Conservation (phyloP, 805 yeast species). For the Lachancea meyersii region DNA sequence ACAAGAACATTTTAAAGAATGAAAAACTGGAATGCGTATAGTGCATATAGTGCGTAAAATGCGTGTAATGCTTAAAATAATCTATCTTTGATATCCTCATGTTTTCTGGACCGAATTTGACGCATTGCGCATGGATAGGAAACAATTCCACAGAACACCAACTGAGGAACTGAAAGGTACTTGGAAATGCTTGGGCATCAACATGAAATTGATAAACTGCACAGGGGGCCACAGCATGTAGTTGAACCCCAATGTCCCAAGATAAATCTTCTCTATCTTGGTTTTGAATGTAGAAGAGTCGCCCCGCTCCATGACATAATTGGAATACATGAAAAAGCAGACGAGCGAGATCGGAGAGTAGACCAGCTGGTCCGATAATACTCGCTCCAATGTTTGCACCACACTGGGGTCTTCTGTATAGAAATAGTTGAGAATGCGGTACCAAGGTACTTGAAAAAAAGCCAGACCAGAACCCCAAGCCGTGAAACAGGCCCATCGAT, state of each 20-base stretch:
- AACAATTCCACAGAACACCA: conserved; percentile 93
- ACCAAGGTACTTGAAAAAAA: conserved; percentile 85
- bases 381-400: conserved; percentile 79
- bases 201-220: conserved; percentile 65
- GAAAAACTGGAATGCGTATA: conserved; percentile 8
- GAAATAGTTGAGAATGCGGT: conserved; percentile 66
- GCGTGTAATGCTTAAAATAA: not conserved
- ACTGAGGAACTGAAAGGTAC: conserved; percentile 85
- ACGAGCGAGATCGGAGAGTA: conserved; percentile 83
- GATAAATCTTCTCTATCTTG: conserved; percentile 60
- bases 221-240: conserved; percentile 79
- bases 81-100: too few species aligned
- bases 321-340: conserved; percentile 77
- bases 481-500: conserved; percentile 71
- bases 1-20: conserved; percentile 29
- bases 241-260: conserved; percentile 61
- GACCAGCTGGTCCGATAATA: conserved; percentile 80
- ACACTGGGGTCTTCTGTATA: conserved; percentile 79
- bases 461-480: conserved; percentile 84
- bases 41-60: not conserved
- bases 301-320: conserved; percentile 73
- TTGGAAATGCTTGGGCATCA: conserved; percentile 67
- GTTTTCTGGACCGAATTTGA: conserved; percentile 21
- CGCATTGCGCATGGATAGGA: conserved; percentile 74
- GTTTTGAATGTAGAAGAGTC: conserved; percentile 53